These are phyloP conservation scores for Cichorium intybus DNA, from an alignment of 140 eudicot genomes.

Conservation along the genomic window DNA sequence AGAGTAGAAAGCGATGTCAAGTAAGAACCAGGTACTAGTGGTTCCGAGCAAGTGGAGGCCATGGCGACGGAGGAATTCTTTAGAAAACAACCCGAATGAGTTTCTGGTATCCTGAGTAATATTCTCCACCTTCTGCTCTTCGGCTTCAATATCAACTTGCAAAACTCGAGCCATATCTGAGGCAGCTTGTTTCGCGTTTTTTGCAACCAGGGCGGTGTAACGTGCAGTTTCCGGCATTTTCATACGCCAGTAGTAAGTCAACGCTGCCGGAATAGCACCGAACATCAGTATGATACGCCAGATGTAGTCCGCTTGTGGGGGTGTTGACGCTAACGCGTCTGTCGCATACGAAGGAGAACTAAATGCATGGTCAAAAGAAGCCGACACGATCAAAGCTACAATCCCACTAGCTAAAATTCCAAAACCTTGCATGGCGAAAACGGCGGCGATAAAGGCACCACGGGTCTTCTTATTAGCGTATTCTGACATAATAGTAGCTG, in stretches of 20 bases:
- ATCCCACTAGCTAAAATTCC: conserved; percentile 66
- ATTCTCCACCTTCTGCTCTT: conserved; percentile 38
- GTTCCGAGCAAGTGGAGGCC: conserved; percentile 77
- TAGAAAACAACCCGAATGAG: conserved; percentile 56
- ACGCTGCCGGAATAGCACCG: conserved; percentile 68
- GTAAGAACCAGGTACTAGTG: conserved; percentile 61
- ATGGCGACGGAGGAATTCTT: conserved; percentile 44
- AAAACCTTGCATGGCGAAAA: conserved; percentile 83
- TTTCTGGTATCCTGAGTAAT: conserved; percentile 19
- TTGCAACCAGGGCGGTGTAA: conserved; percentile 79
- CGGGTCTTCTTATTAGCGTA: no score
- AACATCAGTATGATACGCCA: conserved; percentile 76
- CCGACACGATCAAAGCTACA: conserved; percentile 36
- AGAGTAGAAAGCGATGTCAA: conserved; percentile 75
- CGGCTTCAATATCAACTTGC: conserved; percentile 53
- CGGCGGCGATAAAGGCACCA: conserved; percentile 76
- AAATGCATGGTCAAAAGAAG: conserved; percentile 46
- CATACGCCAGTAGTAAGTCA: conserved; percentile 83
- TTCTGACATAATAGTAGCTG: conserved; percentile 42
- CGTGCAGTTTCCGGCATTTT: conserved; percentile 90
- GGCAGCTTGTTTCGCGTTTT: conserved; percentile 67
- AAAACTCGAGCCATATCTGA: conserved; percentile 65
- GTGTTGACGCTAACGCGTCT: conserved; percentile 36
- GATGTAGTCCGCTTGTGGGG: conserved; percentile 49
- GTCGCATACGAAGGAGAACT: conserved; percentile 35